Percentiles rank a stretch among this genome's conserved stretches.
phyloP scores from a whole-genome alignment of 495 filamentous ascomycete genomes.

The Hyaloscypha hepaticicola region DNA sequence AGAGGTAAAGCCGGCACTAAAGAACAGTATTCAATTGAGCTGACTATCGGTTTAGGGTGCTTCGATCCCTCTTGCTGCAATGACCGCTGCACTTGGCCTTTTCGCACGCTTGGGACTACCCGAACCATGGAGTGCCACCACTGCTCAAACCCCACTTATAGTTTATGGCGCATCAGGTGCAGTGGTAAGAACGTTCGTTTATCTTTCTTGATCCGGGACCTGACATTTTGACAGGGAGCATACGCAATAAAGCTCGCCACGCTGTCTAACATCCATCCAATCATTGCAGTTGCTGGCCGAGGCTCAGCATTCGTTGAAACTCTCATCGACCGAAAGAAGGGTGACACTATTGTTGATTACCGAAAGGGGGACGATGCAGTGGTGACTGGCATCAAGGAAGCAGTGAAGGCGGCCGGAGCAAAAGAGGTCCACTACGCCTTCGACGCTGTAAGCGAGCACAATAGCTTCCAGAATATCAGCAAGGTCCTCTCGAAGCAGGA shows the following conservation, averaged over 20 bases:
- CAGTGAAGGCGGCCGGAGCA: slow-evolving; percentile 39
- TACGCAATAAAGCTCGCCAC: slow-evolving; percentile 67
- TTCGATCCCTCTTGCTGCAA: slow-evolving; percentile 69
- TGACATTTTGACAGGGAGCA: slow-evolving; percentile 40
- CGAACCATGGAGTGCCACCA: slow-evolving; percentile 57
- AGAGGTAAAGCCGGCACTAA: slow-evolving; percentile 38
- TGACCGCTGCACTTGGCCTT: slow-evolving; percentile 69
- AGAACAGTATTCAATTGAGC: background rate
- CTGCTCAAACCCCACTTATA: slow-evolving; percentile 50
- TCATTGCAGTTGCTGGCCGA: slow-evolving; percentile 66
- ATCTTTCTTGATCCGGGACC: background rate
- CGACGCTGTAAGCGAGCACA: slow-evolving; percentile 60
- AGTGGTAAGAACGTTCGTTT: slow-evolving; percentile 37
- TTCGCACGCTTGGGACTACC: slow-evolving; percentile 60
- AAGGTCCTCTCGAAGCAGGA: slow-evolving; percentile 43
- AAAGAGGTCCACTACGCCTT: slow-evolving; percentile 47
- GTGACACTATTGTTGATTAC: slow-evolving; percentile 74
- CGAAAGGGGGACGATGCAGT: slow-evolving; percentile 58
- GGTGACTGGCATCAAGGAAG: slow-evolving; percentile 49
- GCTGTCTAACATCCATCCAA: slow-evolving; percentile 69
- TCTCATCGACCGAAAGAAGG: slow-evolving; percentile 61
- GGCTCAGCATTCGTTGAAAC: slow-evolving; percentile 56
- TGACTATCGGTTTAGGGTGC: slow-evolving; percentile 53
- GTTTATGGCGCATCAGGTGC: slow-evolving; percentile 62
- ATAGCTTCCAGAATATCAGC: slow-evolving; percentile 44